Base-by-base conservation (phyloP, 305 asterid species). In the Caryopteris hybrid region DNA sequence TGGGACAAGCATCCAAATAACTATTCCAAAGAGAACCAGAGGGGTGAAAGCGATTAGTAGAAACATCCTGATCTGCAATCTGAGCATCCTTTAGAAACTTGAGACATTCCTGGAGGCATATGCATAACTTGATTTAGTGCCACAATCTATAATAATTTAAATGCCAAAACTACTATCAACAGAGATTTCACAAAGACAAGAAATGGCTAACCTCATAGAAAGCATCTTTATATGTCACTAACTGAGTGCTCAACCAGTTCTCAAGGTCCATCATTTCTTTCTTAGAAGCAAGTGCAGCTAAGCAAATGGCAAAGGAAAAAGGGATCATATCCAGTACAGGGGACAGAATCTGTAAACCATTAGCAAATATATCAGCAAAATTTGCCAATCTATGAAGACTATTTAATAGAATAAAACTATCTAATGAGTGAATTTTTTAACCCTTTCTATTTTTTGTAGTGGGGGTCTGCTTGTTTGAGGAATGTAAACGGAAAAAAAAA, bases 261-360 rank as follows among this genome's bases (percentile, higher is more conserved):
- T 92, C 98, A 73, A 92, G 83, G 81, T 95, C 98, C 78, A 90
- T 36, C 57, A 84, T 74, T 60, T 87, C 97, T 83, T 84, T 92
- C 75, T 74, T 85, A 57, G 91, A 92, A 82, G 98, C 95, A 85
- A 92, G 72, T 27, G 86, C 91, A 88, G 90, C 96, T 69, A 95
- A 83, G 72, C 92, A 89, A 75, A 92, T 79, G 70, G 91, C 91
- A 66, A 88, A 82, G 81, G 71, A 72, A 51, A 75, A 81, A 14
- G 99, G 99, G 58, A 85, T 58, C 87, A 78, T 82, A 76, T 92
- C 96, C 80, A 95, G 72, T 21, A 92, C 89, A 23, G 79, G 74
- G 38, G 83, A 70, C 46, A 95, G 80, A 71, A 92, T 87, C 99
- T 95, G 96, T 64, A 76, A n/a, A 43, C 64, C 41, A 70, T 60